A percentile compares a stretch with the other conserved stretches of the same genome.
phyloP scores from a whole-genome alignment of 169 alveolate genomes.

The Sarcocystis neurona region DNA sequence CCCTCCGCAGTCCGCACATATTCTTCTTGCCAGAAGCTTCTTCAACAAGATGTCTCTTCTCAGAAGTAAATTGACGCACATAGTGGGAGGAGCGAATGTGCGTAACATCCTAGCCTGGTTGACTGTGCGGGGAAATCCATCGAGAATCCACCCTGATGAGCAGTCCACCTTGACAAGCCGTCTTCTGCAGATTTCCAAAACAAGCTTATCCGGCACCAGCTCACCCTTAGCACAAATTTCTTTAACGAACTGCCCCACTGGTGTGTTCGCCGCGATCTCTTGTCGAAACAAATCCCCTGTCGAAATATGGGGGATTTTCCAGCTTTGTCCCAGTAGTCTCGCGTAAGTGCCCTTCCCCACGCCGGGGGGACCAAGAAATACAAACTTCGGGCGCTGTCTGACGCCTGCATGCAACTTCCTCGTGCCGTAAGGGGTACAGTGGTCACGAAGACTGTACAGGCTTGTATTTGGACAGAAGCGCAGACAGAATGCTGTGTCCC shows the following conservation, averaged over 20 bases:
- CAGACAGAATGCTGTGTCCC: too few relatives aligned
- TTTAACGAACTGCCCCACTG: conserved; percentile 42
- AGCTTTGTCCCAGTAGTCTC: conserved; percentile 28
- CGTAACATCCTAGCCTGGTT: conserved; percentile 64
- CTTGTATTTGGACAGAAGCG: too few relatives aligned
- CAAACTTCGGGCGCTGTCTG: conserved; percentile 8
- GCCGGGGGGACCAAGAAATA: conserved; percentile 70
- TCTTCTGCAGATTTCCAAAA: conserved; percentile 43
- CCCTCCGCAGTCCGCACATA: conserved; percentile 63
- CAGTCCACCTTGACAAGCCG: conserved; percentile 3
- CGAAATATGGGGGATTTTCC: conserved; percentile 57
- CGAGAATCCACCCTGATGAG: conserved; percentile 62
- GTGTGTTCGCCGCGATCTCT: conserved; percentile 34
- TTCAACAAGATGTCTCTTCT: conserved; percentile 29
- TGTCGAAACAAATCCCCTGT: conserved; percentile 66
- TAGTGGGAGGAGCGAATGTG: conserved; percentile 43
- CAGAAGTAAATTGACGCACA: conserved; percentile 61
- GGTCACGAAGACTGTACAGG: too few relatives aligned
- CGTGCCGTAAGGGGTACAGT: too few relatives aligned
- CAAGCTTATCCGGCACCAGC: conserved; percentile 67
- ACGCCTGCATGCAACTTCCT: too few relatives aligned
- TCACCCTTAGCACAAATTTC: conserved; percentile 49
- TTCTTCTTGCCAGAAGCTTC: conserved; percentile 63
- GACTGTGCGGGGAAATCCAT: conserved; percentile 73
- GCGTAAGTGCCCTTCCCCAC: conserved; percentile 71